Percentiles rank a stretch among this genome's conserved stretches.
Conservation (phyloP, 129 eudicot genomes). For the Tagetes patula region DNA sequence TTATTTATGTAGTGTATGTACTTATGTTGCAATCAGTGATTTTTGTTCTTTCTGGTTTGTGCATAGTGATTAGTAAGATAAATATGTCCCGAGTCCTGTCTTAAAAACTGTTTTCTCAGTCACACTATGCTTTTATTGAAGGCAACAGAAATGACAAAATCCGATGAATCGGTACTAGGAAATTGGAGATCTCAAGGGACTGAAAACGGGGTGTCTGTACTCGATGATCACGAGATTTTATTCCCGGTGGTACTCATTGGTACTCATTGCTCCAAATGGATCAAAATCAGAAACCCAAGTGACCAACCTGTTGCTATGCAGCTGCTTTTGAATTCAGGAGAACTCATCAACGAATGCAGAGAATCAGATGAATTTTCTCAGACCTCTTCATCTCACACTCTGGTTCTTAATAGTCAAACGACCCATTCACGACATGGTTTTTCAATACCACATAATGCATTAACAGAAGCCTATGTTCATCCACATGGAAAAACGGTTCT, state of each 20-base stretch:
- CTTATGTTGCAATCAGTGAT: neutral
- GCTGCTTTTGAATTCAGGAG: conserved; percentile 76
- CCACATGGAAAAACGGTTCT: conserved; percentile 61
- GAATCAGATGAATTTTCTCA: conserved; percentile 41
- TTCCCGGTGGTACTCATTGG: conserved; percentile 69
- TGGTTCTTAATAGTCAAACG: conserved; percentile 39
- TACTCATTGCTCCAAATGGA: conserved; percentile 48
- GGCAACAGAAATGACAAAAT: conserved; percentile 54
- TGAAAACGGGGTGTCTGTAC: conserved; percentile 46
- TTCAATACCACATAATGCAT: conserved; percentile 55
- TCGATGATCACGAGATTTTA: conserved; percentile 48
- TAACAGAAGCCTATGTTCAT: conserved; percentile 71
- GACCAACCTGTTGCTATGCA: conserved; percentile 69
- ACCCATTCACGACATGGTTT: conserved; percentile 66
- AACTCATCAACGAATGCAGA: conserved; percentile 57
- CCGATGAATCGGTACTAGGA: conserved; percentile 64
- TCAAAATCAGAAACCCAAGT: conserved; percentile 72
- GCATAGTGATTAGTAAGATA: neutral
- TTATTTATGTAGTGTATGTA: neutral
- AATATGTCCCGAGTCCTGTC: neutral
- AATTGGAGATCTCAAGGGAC: conserved; percentile 84
- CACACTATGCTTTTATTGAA: conserved; percentile 32
- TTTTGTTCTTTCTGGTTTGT: conserved; percentile 12
- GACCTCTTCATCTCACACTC: conserved; percentile 45
- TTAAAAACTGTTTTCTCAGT: conserved; percentile 3